These are phyloP conservation scores for Zymoseptoria ardabiliae DNA, from an alignment of 2,329 filamentous ascomycete species.

Conservation along the genomic window DNA sequence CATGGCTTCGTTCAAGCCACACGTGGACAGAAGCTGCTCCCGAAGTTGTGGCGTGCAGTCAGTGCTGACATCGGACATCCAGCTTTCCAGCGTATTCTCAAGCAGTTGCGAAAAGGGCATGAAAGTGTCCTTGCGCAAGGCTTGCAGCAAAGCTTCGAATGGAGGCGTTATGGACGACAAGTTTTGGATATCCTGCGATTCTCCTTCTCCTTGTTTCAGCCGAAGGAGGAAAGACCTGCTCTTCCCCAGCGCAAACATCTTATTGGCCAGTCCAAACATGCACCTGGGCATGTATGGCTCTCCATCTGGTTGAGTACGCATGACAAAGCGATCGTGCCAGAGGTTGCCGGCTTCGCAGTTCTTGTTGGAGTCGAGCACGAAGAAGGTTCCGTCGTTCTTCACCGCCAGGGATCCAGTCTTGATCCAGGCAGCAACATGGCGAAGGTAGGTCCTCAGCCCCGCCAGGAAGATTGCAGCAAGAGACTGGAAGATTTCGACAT, in stretches of 20 bases:
- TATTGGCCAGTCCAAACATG: constrained; percentile 58
- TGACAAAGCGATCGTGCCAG: constrained; percentile 68
- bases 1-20: constrained; percentile 58
- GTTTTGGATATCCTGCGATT: neutral
- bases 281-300: constrained; percentile 65
- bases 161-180: neutral
- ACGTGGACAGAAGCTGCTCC: constrained; percentile 59
- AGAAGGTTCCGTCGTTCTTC: constrained; percentile 58
- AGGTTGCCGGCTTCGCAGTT: constrained; percentile 56
- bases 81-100: constrained; percentile 60
- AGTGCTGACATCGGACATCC: constrained; percentile 69
- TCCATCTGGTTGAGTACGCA: constrained; percentile 56
- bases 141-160: constrained; percentile 2
- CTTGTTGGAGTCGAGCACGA: constrained; percentile 54
- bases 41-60: constrained; percentile 61
- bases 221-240: constrained; percentile 76
- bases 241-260: constrained; percentile 82
- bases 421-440: constrained; percentile 78
- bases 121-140: constrained; percentile 8
- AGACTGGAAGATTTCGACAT: constrained; percentile 53
- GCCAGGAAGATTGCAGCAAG: constrained; percentile 67
- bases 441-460: constrained; percentile 75
- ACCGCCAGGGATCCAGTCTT: constrained; percentile 60
- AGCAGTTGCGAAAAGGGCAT: constrained; percentile 69
- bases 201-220: constrained; percentile 45